Base-by-base conservation (phyloP, 352 stramenopile species). In the Pythium rhizo-oryzae region DNA sequence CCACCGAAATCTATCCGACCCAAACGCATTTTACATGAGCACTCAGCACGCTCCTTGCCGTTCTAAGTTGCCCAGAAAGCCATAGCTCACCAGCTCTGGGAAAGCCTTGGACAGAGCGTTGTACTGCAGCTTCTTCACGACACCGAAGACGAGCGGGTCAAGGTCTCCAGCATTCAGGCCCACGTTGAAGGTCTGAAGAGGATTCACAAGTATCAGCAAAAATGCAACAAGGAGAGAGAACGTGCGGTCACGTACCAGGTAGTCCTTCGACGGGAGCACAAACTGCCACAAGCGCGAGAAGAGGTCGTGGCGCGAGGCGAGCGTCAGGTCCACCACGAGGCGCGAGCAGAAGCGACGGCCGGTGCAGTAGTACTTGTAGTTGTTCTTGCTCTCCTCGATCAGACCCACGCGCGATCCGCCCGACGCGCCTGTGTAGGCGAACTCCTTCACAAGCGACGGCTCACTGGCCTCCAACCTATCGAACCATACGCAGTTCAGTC, bases 351-450 rank as follows among this genome's bases (percentile, higher is more conserved):
- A 94, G 25, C 85, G 84, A 43, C 85, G 82, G 19, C 85, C 85
- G 1, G 85, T 92, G 78, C 85, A 94, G 56, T 91, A 94, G 73
- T 94, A 94, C 76, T 91, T 94, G 74, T 82, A 94, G 71, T 91
- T 92, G 75, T 70, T 85, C 65, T 77, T 80, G 63, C 78, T 87
- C 63, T 94, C 85, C 43, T 91, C 84, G 12, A 92, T 75, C 18
- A 94, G 65, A 13, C 84, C 85, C 11, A 92, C 77, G 1, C 72
- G 71, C 18, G 87, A 81, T 44, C 87, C 69, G 13, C 80, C 78
- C 7, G 84, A 90, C 13, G 77, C 76, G 19, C 82, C 82, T 19
- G 84, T 92, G 79, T 92, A 94, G 55, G 82, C 78, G 55, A 94
- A 94, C 67, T 92, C 81, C 44, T 87, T 84, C 28, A 78, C 67